Evolutionary conservation across 1,284 basidiomycete genomes (phyloP), one percentile per base, ranked within the genome.

Genomic region (Cerrena zonata): DNA sequence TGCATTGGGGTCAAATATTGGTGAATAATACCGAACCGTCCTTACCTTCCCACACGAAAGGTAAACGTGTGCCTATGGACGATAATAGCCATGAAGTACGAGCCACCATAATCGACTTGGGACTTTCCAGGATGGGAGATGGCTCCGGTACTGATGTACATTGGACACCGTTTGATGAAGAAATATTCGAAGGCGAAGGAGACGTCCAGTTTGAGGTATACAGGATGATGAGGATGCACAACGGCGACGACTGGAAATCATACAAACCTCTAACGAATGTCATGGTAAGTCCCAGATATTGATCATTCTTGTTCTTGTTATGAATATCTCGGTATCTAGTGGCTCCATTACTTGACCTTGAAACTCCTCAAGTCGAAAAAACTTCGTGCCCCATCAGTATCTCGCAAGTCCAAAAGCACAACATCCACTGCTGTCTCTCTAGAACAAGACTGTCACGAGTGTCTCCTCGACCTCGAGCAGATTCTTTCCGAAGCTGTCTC

Each of bases 1-100:
- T 99, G 30, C 95, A 99, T 63, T 93, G 93, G 83, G 95, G 95
- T n/a, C 96, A 99, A 67, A 88, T 99, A 45, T 79, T 99, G 10
- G 82, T 99, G 44, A 83, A 82, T 58, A 74, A 78, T 50, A 42
- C 75, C 13, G 63, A 73, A n/a, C 57, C 68, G 65, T 25, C 65
- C 62, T 50, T 66, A 67, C 49, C 60, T 50, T 56, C 51, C 22
- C 23, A 50, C 4, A n/a, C 53, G 21, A 60, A 64, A 41, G 50
- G 58, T 4, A 58, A 59, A 23, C 72, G 63, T 38, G 51, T 68
- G 45, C 67, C 64, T 18, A 84, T 89, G 82, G 86, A 88, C 58
- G 76, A 82, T 56, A 58, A 65, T 43, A 62, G 61, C 21, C 70
- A 76, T 56, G 89, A 89, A 10, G 75, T 95, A 2, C 71, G 77